phyloP scores from a whole-genome alignment of 352 stramenopile genomes.

The Globisporangium spinosum region DNA sequence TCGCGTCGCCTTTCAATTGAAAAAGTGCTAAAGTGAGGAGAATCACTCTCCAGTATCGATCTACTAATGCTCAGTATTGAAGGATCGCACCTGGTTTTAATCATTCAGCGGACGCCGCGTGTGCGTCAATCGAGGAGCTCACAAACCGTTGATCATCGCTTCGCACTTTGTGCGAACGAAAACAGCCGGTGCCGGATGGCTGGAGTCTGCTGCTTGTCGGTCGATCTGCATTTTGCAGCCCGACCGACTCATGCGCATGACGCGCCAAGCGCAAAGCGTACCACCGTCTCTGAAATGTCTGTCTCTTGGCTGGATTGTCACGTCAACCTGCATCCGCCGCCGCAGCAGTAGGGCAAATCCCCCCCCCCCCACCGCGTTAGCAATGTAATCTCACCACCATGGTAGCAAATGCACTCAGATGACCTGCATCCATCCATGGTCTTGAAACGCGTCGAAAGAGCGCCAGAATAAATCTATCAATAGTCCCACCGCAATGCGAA shows the following conservation, averaged over 20 bases:
- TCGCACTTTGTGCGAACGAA: slow-evolving; percentile 3
- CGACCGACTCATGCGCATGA: not conserved
- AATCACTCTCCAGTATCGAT: not conserved
- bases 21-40: not conserved
- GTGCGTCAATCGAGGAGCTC: slow-evolving; percentile 9
- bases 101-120: too few species aligned
- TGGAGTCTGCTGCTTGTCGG: not conserved
- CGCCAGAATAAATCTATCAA: too few species aligned
- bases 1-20: too few species aligned
- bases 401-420: too few species aligned
- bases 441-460: too few species aligned
- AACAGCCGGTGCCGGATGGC: not conserved
- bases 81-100: not conserved
- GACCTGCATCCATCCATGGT: too few species aligned
- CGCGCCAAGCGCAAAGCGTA: not conserved
- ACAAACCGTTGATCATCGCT: not conserved
- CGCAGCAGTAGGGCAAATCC: too few species aligned
- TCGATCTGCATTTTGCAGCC: not conserved
- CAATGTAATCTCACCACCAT: too few species aligned
- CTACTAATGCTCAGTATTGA: not conserved
- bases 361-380: too few species aligned
- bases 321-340: not conserved
- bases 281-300: not conserved
- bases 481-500: too few species aligned
- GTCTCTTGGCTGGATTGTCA: not conserved